Evolutionary conservation across 2,329 filamentous ascomycete genomes (phyloP).

Genomic region (Alternaria sp.): DNA sequence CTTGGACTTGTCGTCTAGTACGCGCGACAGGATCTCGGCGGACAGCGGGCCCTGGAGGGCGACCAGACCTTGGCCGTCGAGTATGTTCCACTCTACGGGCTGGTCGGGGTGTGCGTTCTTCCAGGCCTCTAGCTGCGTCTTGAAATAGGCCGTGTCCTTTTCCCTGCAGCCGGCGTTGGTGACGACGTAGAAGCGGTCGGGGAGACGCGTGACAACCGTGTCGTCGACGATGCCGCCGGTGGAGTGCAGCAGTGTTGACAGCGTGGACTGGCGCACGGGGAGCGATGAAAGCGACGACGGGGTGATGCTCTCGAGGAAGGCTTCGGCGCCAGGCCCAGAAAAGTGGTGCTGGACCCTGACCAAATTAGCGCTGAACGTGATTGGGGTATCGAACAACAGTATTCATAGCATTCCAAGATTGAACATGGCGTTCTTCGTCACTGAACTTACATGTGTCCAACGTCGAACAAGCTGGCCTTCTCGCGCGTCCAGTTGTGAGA

Average conservation of each 20-base stretch:
- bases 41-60: constrained; percentile 88
- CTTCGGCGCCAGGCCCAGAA: constrained; percentile 77
- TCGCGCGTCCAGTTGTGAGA: constrained; percentile 90
- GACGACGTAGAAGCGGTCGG: constrained; percentile 80
- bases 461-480: constrained; percentile 92
- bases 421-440: not conserved
- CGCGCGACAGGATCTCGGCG: constrained; percentile 69
- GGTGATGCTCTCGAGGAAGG: constrained; percentile 84
- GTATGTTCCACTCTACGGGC: constrained; percentile 71
- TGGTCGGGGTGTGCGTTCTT: constrained; percentile 46
- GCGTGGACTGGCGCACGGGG: constrained; percentile 71
- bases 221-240: constrained; percentile 96
- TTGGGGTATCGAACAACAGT: not conserved
- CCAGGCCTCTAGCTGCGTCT: constrained; percentile 66
- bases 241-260: constrained; percentile 79
- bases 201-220: constrained; percentile 81
- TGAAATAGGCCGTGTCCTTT: constrained; percentile 83
- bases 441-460: constrained; percentile 82
- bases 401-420: not conserved
- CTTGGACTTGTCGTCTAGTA: constrained; percentile 62
- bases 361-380: not conserved
- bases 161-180: constrained; percentile 92
- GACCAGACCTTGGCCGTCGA: constrained; percentile 77
- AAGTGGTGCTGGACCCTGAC: constrained; percentile 79
- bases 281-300: constrained; percentile 74